A percentile compares a stretch with the other conserved stretches of the same genome.
Conservation (phyloP, 345 rosid genomes). For the Moricandia arvensis region DNA sequence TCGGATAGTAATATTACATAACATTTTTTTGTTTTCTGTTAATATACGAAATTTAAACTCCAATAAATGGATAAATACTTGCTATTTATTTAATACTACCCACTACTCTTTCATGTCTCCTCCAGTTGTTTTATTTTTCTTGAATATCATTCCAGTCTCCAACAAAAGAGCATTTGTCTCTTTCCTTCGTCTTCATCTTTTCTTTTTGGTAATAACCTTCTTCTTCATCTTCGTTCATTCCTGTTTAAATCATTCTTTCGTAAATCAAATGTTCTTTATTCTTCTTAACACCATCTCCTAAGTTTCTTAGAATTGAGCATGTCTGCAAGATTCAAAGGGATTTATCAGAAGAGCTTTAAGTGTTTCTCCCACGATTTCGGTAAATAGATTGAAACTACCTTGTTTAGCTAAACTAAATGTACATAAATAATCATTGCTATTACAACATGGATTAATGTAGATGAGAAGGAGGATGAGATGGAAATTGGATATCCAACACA, state of each 20-base stretch:
- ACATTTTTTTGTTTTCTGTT: slow-evolving; percentile 27
- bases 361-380: slow-evolving; percentile 77
- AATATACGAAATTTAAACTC: slow-evolving; percentile 10
- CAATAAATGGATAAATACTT: no score
- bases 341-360: slow-evolving; percentile 75
- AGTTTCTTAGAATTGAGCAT: slow-evolving; percentile 37
- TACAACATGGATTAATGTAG: slow-evolving; percentile 38
- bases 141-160: slow-evolving; percentile 25
- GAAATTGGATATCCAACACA: slow-evolving; percentile 94
- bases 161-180: slow-evolving; percentile 30
- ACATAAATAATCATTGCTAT: neutral
- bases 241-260: neutral
- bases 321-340: slow-evolving; percentile 80
- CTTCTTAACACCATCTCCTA: neutral
- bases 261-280: neutral
- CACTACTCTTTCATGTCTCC: slow-evolving; percentile 39
- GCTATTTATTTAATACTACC: slow-evolving; percentile 2
- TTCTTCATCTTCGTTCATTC: slow-evolving; percentile 12
- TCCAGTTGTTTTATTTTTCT: slow-evolving; percentile 18
- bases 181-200: neutral
- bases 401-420: neutral
- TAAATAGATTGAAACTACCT: slow-evolving; percentile 1
- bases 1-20: slow-evolving; percentile 32
- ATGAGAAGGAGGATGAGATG: slow-evolving; percentile 60
- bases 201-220: no score